Evolutionary conservation across 1,284 basidiomycete species (phyloP), one percentile per base, ranked within the genome.

Genomic region (Ceratobasidium theobromae): DNA sequence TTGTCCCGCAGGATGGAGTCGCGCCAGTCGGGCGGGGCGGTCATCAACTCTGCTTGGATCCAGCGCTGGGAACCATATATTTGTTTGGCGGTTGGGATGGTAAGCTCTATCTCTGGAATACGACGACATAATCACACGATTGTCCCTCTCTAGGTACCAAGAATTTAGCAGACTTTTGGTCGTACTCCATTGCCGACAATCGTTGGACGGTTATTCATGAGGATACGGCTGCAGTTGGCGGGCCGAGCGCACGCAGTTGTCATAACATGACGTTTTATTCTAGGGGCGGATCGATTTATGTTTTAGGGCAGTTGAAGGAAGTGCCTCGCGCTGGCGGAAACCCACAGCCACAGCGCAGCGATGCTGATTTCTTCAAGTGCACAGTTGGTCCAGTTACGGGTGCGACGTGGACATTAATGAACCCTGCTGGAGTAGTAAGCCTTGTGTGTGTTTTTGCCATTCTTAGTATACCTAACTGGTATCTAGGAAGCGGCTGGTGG

Each of bases 11-110:
- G 70, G 86, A 85, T 0, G 85, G 87, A 70, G 74, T 81, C n/a
- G n/a, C 35, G 0, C 88, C 73, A 3, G 77, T 80, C 30, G 78
- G 82, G 53, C 82, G 91, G 1, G 89, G 90, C 18, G 91, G 91
- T 0, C 89, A 93, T 70, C 86, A 89, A 25, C 90, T 92, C 87
- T 91, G 88, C 71, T 82, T 93, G 69, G 91, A 93, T 73, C 77
- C 82, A 30, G 79, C 80, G 11, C 81, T 82, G 40, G 82, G 84
- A 4, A 75, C 82, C 48, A 84, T 92, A 12, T 93, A 92, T 73
- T 79, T 93, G 16, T 85, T 91, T 68, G 91, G 91, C 0, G 91
- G 91, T 0, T 93, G 86, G 84, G 84, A 91, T 69, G 91, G 91
- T 1, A 33, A 40, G 32, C 38, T 33, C 11, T 45, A 6, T 21